A percentile compares a stretch with the other conserved stretches of the same genome.
phyloP scores from a whole-genome alignment of 345 rosid species.

The Bruguiera parviflora region DNA sequence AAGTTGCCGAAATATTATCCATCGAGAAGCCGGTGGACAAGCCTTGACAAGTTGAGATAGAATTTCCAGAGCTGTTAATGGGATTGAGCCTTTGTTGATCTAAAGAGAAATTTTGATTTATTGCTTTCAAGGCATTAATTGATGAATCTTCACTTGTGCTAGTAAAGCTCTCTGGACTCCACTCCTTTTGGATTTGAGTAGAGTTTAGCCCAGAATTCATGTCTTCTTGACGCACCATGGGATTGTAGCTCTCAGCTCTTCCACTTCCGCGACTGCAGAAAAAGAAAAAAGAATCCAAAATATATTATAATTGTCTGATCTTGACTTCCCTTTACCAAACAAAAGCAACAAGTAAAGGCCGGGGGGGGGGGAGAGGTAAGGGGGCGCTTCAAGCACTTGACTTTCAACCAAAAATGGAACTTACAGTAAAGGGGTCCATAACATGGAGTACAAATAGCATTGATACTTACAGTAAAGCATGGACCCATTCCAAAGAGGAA shows the following conservation, averaged over 20 bases:
- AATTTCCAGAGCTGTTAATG: background rate
- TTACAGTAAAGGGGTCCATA: background rate
- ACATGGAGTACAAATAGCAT: background rate
- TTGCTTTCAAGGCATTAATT: slow-evolving; percentile 23
- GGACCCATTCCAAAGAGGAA: slow-evolving; percentile 41
- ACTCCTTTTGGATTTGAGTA: slow-evolving; percentile 37
- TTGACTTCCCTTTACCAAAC: slow-evolving; percentile 21
- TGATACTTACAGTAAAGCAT: slow-evolving; percentile 45
- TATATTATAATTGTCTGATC: slow-evolving; percentile 7
- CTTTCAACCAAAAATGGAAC: slow-evolving; percentile 3
- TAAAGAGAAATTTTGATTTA: slow-evolving; percentile 18
- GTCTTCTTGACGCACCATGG: slow-evolving; percentile 20
- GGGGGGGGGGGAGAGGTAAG: background rate
- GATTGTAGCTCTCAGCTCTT: slow-evolving; percentile 18
- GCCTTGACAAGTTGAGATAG: slow-evolving; percentile 18
- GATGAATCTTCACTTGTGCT: slow-evolving; percentile 30
- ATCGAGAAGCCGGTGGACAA: slow-evolving; percentile 23
- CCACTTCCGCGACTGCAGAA: slow-evolving; percentile 14
- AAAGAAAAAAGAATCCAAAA: background rate
- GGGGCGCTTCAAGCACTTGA: slow-evolving; percentile 7
- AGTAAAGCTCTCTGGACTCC: slow-evolving; percentile 38
- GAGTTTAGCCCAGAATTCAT: slow-evolving; percentile 20
- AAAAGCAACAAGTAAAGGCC: background rate
- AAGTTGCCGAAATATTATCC: slow-evolving; percentile 16
- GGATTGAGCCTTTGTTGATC: slow-evolving; percentile 19